These are phyloP conservation scores for Huntiella savannae DNA, from an alignment of 2,329 filamentous ascomycete species.

Conservation along the genomic window DNA sequence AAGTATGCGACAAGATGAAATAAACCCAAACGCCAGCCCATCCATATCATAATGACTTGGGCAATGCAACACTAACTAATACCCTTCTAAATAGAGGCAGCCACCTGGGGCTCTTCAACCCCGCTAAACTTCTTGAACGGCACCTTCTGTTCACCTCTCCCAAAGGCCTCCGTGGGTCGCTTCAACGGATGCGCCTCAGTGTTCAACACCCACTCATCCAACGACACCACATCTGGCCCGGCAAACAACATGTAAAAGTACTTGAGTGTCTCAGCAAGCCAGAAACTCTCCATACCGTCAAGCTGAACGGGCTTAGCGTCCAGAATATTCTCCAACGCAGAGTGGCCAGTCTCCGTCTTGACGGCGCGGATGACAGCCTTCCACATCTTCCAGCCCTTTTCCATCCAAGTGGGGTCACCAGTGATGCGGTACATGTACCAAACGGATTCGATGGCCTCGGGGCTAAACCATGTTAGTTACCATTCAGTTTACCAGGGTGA, in stretches of 20 bases:
- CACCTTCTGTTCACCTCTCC: constrained; percentile 4
- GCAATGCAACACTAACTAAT: not conserved
- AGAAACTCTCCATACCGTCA: constrained; percentile 74
- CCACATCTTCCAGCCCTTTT: constrained; percentile 79
- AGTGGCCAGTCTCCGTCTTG: constrained; percentile 45
- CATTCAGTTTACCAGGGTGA: not conserved
- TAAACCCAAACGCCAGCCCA: not conserved
- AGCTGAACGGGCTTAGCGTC: constrained; percentile 21
- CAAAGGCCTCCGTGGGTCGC: constrained; percentile 20
- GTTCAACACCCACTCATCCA: constrained; percentile 51
- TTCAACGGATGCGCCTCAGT: constrained; percentile 42
- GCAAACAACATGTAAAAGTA: constrained; percentile 77
- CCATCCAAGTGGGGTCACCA: constrained; percentile 53
- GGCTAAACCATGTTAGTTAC: constrained; percentile 26
- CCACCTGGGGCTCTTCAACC: not conserved
- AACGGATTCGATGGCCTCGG: constrained; percentile 73
- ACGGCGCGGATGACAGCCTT: constrained; percentile 48
- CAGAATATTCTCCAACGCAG: constrained; percentile 48
- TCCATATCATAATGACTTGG: not conserved
- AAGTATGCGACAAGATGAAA: too few species aligned
- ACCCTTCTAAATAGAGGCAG: not conserved
- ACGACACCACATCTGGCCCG: constrained; percentile 41
- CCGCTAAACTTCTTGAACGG: constrained; percentile 1
- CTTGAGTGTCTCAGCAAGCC: constrained; percentile 79
- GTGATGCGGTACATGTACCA: constrained; percentile 87